Base-by-base conservation (phyloP, 2,329 filamentous ascomycete species). In the Penicillium sp. region DNA sequence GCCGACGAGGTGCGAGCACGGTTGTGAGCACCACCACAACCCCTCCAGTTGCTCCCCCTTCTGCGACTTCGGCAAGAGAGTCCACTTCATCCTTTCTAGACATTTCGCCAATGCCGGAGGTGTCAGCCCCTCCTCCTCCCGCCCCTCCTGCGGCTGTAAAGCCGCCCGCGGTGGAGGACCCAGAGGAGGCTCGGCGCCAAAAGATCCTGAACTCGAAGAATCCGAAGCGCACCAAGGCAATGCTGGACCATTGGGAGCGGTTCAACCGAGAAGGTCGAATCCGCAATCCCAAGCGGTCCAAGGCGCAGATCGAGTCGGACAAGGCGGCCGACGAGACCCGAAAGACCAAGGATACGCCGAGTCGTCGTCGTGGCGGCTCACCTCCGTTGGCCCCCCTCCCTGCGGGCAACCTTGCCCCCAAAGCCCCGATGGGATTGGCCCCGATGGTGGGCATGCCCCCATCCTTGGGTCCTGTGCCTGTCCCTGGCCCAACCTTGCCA, bases 181-280 rank as follows among this genome's bases (percentile, higher is more conserved):
- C 75, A 2, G 76, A 77, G 48, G 63, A 74, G 33, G 73, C 72
- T 19, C 73, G 75, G 51, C 75, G 70, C 19, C 67, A 75, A 52
- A 78, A 79, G 62, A 79, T 80, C 46, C 70, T 71, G 46, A 77
- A 79, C 57, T 79, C 78, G 22, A 79, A 79, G 66, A 79, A 80
- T 52, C 78, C 78, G 5, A 78, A 78, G 59, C 72, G 78, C 30
- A 80, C 78, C 8, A 76, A 79, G 64, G 78, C 78, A 46, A 80
- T 80, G 78, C 72, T 80, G 28, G 76, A 79, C 60, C 78, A 80
- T 64, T 80, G 78, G 78, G 75, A 72, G 22, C 75, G 77, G 26
- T 80, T 79, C 69, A 79, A 79, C 57, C 68, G 71, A 13, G 77
- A 78, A 65, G 78, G 78, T 33, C 74, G 77, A n/a, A 77, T 74